Evolutionary conservation across 768 basidiomycete genomes (phyloP), one percentile per base, ranked within the genome.

Genomic region (Boletus patriciae): DNA sequence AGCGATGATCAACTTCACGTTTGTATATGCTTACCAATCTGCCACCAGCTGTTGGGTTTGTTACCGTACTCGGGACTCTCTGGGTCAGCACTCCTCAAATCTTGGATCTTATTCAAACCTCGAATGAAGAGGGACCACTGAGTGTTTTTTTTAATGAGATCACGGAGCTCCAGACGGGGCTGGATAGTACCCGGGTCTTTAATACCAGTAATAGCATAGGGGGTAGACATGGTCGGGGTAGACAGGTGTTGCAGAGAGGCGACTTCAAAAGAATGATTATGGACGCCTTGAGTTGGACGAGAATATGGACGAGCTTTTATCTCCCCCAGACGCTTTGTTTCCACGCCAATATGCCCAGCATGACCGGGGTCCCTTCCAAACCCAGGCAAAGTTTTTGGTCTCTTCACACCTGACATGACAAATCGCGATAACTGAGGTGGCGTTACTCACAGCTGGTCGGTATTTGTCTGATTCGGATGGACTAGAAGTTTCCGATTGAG

Each of bases 1-100:
- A 58, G 45, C 2, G 0, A 2, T 11, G n/a, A 40, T 12, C 13
- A 8, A 19, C 37, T 16, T 19, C 10, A 11, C 8, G 3, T 33
- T 10, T 23, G 16, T 3, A 34, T 31, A 8, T 10, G 2, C 49
- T 43, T 46, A 66, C 64, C 60, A 0, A 65, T 58, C 34, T 65
- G 63, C 63, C 60, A 65, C 56, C 56, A 64, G 23, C 63, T 58
- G 45, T 65, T 65, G 15, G 63, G 63, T 1, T 62, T 64, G 8
- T 64, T 49, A 4, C 52, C 21, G 29, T 45, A 62, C n/a, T 54
- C 29, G 16, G 61, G 42, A 38, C 50, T 52, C 4, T 49, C 6
- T 40, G 5, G 25, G 25, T 25, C 25, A 6, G 31, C 16, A 29
- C 27, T 52, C 9, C 6, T 52, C 63, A 58, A 51, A 12, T 42